phyloP scores from a whole-genome alignment of 129 eudicot genomes.

The Flaveria ramosissima region DNA sequence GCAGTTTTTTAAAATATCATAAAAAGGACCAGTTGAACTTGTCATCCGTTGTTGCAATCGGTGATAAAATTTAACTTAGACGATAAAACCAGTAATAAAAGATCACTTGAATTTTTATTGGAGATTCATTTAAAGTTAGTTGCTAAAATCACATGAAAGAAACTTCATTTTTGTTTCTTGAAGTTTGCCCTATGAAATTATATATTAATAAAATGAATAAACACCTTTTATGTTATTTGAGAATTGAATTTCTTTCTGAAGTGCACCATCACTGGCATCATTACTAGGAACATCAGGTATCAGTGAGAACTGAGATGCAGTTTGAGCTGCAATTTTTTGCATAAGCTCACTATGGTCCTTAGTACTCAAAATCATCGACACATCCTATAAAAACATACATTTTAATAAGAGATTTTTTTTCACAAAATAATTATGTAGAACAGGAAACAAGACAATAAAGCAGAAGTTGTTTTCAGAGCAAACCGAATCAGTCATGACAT shows the following conservation, averaged over 20 bases:
- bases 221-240: slow-evolving; percentile 54
- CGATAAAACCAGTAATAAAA: not conserved
- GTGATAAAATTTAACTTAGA: not conserved
- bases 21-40: not conserved
- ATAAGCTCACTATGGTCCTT: slow-evolving; percentile 84
- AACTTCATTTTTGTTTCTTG: not conserved
- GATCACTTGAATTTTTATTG: not conserved
- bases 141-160: not conserved
- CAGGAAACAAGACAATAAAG: not conserved
- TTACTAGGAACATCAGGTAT: slow-evolving; percentile 65
- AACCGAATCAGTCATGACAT: slow-evolving; percentile 97
- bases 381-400: slow-evolving; percentile 52
- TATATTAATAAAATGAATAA: slow-evolving; percentile 8
- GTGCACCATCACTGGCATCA: slow-evolving; percentile 29
- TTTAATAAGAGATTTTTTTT: not conserved
- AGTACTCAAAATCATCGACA: slow-evolving; percentile 87
- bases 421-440: slow-evolving; percentile 10
- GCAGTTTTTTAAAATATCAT: not conserved
- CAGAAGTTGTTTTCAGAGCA: slow-evolving; percentile 30
- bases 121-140: not conserved
- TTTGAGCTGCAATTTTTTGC: slow-evolving; percentile 73
- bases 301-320: slow-evolving; percentile 63
- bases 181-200: not conserved
- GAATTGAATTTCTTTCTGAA: slow-evolving; percentile 34
- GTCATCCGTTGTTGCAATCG: not conserved